Base-by-base conservation (phyloP, 495 filamentous ascomycete genomes). In the Penicillium angulare region DNA sequence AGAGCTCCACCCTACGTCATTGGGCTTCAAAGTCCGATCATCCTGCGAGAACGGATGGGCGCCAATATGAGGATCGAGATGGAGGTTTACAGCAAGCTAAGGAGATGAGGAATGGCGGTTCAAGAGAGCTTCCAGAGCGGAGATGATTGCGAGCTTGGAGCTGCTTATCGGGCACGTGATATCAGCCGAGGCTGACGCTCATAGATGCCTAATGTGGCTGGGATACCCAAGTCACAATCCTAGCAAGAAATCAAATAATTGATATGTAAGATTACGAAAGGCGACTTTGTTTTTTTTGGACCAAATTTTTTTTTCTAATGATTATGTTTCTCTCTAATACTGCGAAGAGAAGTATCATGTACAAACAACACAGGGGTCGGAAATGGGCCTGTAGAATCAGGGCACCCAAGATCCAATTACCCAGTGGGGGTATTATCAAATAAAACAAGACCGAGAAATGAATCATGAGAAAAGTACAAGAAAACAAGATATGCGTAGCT, bases 381-480 rank as follows among this genome's bases (percentile, higher is more conserved):
- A 10, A 9, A 38, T 26, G 32, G 22, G 35, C 43, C 36, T 15
- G 29, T 27, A 43, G 40, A 52, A 10, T 50, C 15, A 46, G 40
- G 13, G 18, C 51, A 49, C 52, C 39, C 58, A 57, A 59, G 56
- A 60, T 62, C 50, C 55, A 50, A 52, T 53, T 50, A 49, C 54
- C 59, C 61, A 17, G 56, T 59, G 67, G 67, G 69, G 72, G 68
- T 69, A 64, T 65, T 60, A n/a, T n/a, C n/a, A n/a, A 68, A 62
- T 63, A 68, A 72, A 50, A 67, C 63, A 69, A 50, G 60, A 64
- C 66, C 60, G 57, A 60, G 60, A 66, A 64, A 29, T 45, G 49
- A 63, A 67, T 35, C 22, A 49, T 20, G 15, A 33, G 18, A 39
- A 52, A 40, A 49, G 29, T 31, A 57, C 33, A 38, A 39, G 49